Conservation (phyloP, 2,329 filamentous ascomycete species). For the Trichoderma sp. region DNA sequence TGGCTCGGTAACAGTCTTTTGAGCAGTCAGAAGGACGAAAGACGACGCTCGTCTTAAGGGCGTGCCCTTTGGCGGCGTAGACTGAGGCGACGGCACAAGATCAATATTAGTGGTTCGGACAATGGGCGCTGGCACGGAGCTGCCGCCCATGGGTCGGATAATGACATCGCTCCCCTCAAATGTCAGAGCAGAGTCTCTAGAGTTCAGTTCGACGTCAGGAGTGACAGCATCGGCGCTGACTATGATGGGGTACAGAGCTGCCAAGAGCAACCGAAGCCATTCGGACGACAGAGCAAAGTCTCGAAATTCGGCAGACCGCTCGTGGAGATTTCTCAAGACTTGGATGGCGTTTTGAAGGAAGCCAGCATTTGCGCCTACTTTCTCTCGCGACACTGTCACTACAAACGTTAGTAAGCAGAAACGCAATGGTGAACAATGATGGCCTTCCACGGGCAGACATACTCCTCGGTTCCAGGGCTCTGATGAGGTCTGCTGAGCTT, state of each 20-base stretch:
- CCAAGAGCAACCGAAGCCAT: slow-evolving; percentile 78
- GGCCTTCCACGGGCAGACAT: slow-evolving; percentile 36
- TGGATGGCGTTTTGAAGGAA: slow-evolving; percentile 76
- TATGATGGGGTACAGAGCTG: slow-evolving; percentile 81
- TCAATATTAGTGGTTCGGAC: slow-evolving; percentile 68
- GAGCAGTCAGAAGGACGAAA: slow-evolving; percentile 82
- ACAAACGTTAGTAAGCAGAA: slow-evolving; percentile 31
- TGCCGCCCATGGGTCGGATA: slow-evolving; percentile 67
- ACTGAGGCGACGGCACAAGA: slow-evolving; percentile 53
- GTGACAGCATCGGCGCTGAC: slow-evolving; percentile 83
- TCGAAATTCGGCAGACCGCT: slow-evolving; percentile 74
- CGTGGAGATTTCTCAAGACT: slow-evolving; percentile 78
- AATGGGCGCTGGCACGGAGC: slow-evolving; percentile 66
- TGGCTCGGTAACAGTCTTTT: slow-evolving; percentile 59
- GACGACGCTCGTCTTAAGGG: slow-evolving; percentile 81
- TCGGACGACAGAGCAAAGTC: slow-evolving; percentile 80
- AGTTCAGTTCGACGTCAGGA: slow-evolving; percentile 84
- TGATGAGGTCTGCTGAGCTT: slow-evolving; percentile 67
- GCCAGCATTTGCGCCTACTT: slow-evolving; percentile 55
- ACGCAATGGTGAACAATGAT: too few relatives aligned
- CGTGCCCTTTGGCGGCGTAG: slow-evolving; percentile 56
- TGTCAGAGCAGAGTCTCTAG: slow-evolving; percentile 75
- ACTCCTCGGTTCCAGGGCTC: slow-evolving; percentile 60
- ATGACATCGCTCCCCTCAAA: slow-evolving; percentile 87
- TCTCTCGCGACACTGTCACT: slow-evolving; percentile 44